Conservation (phyloP, 2,329 filamentous ascomycete species). For the Dactylonectria estremocensis region DNA sequence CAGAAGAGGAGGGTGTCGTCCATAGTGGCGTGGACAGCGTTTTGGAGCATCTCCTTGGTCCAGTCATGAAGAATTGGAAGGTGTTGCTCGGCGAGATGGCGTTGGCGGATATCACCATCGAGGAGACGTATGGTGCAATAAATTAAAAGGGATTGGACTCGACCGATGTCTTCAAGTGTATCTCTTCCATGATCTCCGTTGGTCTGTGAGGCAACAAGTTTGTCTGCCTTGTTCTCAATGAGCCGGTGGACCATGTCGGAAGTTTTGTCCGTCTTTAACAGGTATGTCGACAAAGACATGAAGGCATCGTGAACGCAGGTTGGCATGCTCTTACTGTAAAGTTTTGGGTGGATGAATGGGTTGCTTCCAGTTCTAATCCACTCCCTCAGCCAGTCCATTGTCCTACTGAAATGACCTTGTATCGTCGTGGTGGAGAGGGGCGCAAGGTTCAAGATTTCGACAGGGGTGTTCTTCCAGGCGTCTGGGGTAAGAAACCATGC, state of each 20-base stretch:
- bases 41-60: slow-evolving; percentile 31
- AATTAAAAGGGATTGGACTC: slow-evolving; percentile 43
- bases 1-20: slow-evolving; percentile 28
- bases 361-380: slow-evolving; percentile 34
- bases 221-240: slow-evolving; percentile 28
- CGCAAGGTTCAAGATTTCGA: slow-evolving; percentile 2
- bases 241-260: slow-evolving; percentile 31
- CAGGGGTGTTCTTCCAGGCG: slow-evolving; percentile 20
- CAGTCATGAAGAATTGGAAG: slow-evolving; percentile 37
- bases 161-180: slow-evolving; percentile 28
- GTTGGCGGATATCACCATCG: slow-evolving; percentile 42
- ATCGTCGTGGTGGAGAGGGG: slow-evolving; percentile 24
- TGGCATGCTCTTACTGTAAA: slow-evolving; percentile 30
- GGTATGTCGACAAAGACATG: slow-evolving; percentile 30
- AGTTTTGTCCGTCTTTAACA: slow-evolving; percentile 33
- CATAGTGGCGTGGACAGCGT: background rate
- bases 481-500: slow-evolving; percentile 35
- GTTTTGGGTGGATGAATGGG: slow-evolving; percentile 28
- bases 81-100: slow-evolving; percentile 41
- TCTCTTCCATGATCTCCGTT: background rate
- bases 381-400: slow-evolving; percentile 28
- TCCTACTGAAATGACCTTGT: slow-evolving; percentile 18
- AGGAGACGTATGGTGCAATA: slow-evolving; percentile 46
- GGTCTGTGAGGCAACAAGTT: background rate
- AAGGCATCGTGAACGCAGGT: slow-evolving; percentile 31